Percentiles rank a stretch among this genome's conserved stretches.
These are phyloP conservation scores for Pseudogymnoascus sp. DNA, from an alignment of 2,329 filamentous ascomycete genomes.

Conservation along the genomic window DNA sequence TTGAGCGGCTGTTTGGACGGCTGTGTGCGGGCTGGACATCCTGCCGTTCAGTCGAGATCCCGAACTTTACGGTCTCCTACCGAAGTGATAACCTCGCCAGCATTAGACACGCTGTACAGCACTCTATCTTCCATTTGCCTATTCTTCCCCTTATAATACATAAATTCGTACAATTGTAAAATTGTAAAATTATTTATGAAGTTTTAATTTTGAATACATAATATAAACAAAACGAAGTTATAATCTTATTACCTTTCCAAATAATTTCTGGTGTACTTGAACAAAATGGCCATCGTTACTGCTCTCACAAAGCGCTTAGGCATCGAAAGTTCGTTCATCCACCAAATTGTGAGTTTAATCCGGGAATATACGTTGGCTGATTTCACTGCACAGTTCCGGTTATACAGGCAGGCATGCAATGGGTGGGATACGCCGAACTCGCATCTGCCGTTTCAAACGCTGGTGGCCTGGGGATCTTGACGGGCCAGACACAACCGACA, in stretches of 20 bases:
- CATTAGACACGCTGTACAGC: not conserved
- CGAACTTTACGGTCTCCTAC: not conserved
- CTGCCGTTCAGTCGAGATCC: not conserved
- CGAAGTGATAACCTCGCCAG: not conserved
- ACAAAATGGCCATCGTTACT: slow-evolving; percentile 54
- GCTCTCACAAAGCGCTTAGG: slow-evolving; percentile 53
- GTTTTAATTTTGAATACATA: not conserved
- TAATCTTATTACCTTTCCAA: no score
- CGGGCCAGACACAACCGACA: slow-evolving; percentile 82
- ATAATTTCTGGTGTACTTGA: no score
- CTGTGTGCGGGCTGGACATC: not conserved
- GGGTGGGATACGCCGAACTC: slow-evolving; percentile 71
- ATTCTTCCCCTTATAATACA: not conserved
- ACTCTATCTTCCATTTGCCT: not conserved
- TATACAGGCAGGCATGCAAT: slow-evolving; percentile 76
- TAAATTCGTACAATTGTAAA: not conserved
- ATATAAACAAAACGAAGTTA: not conserved
- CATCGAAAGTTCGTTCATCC: slow-evolving; percentile 31
- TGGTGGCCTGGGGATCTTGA: slow-evolving; percentile 87
- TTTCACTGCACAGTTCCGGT: slow-evolving; percentile 50
- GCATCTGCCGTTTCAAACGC: slow-evolving; percentile 92
- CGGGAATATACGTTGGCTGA: slow-evolving; percentile 6
- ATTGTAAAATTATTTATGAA: not conserved
- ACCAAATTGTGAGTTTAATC: not conserved
- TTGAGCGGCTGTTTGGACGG: not conserved